Evolutionary conservation across 331 rosid genomes (phyloP).

Genomic region (Malus hybrid): DNA sequence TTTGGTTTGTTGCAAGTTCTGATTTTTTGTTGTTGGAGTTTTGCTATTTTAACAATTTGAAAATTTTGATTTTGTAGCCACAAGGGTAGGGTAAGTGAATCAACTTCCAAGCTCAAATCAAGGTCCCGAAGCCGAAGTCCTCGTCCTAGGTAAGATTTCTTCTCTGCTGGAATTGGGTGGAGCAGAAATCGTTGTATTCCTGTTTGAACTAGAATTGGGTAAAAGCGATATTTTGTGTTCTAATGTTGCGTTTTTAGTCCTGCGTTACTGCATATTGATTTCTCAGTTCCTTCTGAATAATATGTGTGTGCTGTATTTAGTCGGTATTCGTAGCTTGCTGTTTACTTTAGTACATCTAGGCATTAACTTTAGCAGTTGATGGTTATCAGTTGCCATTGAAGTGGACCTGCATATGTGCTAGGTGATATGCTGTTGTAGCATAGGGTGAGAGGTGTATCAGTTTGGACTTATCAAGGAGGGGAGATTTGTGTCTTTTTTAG

Average conservation of each 20-base stretch:
- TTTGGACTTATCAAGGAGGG: neutral
- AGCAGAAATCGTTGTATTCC: neutral
- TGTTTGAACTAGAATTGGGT: neutral
- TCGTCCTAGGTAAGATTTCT: slow-evolving; percentile 51
- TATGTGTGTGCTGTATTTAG: neutral
- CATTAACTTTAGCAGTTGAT: neutral
- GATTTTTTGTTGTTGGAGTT: neutral
- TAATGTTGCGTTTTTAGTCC: neutral
- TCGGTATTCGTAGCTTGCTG: too few relatives aligned
- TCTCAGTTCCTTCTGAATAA: neutral
- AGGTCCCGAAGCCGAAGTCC: slow-evolving; percentile 68
- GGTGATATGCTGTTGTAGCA: neutral
- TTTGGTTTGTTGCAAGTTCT: neutral
- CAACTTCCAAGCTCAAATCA: slow-evolving; percentile 42
- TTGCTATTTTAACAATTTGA: neutral
- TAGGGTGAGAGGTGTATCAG: neutral
- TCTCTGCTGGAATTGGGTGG: neutral
- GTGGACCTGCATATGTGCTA: neutral
- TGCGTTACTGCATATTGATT: neutral
- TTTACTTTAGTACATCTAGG: neutral
- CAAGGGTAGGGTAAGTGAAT: slow-evolving; percentile 50
- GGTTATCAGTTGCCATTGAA: neutral
- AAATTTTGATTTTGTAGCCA: slow-evolving; percentile 24
- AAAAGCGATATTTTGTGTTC: neutral
- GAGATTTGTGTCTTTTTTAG: neutral